Conservation (phyloP, 106 monocot genomes). For the Dendrobium chrysotoxum region DNA sequence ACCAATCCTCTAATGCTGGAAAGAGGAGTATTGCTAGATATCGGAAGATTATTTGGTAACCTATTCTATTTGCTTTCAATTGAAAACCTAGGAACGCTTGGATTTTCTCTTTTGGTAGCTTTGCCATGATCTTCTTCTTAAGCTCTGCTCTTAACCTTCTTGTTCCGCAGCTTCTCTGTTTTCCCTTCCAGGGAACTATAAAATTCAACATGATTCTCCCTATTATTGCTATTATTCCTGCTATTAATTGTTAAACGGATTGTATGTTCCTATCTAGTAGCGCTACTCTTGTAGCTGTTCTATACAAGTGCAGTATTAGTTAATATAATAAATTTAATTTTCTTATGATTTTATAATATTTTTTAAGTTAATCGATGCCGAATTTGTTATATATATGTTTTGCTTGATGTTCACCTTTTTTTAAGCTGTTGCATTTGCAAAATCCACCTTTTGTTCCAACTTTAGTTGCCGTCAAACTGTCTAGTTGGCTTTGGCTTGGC, state of each 20-base stretch:
- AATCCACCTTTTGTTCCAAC: constrained; percentile 93
- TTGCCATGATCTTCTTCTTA: background rate
- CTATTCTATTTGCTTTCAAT: background rate
- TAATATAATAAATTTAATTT: background rate
- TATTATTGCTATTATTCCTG: background rate
- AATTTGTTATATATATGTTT: background rate
- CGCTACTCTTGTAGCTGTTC: background rate
- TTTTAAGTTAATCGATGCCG: background rate
- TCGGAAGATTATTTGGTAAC: background rate
- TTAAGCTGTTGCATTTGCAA: constrained; percentile 16
- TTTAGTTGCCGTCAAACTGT: constrained; percentile 83
- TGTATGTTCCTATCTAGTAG: background rate
- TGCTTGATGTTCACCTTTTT: background rate
- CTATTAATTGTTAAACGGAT: background rate
- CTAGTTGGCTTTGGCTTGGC: constrained; percentile 47
- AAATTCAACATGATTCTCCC: background rate
- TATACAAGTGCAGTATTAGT: background rate
- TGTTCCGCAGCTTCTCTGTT: background rate
- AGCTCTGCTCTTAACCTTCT: background rate
- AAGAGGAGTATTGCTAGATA: background rate
- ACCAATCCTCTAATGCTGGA: background rate
- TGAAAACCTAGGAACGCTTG: background rate
- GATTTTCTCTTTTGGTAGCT: background rate
- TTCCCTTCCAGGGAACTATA: background rate
- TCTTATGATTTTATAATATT: background rate